Evolutionary conservation across 768 basidiomycete genomes (phyloP), one percentile per base, ranked within the genome.

Genomic region (Agrocybe chaxingu): DNA sequence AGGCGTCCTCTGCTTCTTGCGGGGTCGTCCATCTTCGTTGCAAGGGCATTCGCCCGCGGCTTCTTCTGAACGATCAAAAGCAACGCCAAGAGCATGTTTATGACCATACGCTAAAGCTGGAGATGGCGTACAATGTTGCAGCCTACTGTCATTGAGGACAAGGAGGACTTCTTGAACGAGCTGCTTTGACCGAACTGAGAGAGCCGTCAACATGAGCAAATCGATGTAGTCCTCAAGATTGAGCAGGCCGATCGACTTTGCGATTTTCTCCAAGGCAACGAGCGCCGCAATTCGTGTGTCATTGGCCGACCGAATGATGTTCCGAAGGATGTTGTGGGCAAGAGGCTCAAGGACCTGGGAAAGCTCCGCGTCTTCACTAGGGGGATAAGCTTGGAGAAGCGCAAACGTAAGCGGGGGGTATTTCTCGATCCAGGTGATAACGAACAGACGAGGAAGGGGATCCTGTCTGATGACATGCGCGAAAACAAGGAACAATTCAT

Each of bases 1-100:
- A 1, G 76, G 60, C 1, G 65, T 73, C 8, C 68, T 62, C 51
- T 79, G 79, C 43, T 66, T 71, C 51, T 65, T 58, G 12, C 59
- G 70, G 3, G 80, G 79, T 45, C 71, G 68, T 2, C 85, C 84
- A 10, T 73, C 67, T n/a, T 84, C 81, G 52, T 84, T 77, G 48
- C 84, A 85, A 7, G 84, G 84, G 60, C 83, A 87, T 56, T 78
- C 75, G 51, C 85, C 82, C 1, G 76, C 76, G 4, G 84, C 85
- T 57, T 86, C 85, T 55, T 87, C 83, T 1, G 80, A 81, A 9
- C 81, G 73, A 52, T 86, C 84, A 50, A 83, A 84, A 1, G 75
- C 76, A 29, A 86, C 71, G 5, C 75, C 77, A 1, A 85, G 70
- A 0, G 78, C 77, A 32, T 82, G 75, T 45, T 78, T 80, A 55